phyloP scores from a whole-genome alignment of 139 green algal species.

The Chlorella sp. region DNA sequence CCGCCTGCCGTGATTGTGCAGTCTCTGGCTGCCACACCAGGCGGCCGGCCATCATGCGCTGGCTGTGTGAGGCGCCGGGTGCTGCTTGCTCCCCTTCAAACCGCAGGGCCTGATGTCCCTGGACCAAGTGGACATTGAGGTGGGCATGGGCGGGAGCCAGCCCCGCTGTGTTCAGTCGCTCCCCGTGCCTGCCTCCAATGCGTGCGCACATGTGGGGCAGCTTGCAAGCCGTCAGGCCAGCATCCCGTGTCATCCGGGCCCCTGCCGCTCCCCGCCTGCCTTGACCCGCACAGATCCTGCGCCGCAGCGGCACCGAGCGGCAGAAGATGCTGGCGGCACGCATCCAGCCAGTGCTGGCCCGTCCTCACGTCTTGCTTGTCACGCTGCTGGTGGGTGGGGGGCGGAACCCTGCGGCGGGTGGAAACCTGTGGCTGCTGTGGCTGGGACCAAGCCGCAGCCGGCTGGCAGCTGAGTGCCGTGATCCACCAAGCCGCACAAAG shows the following conservation, averaged over 20 bases:
- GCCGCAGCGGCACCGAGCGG: constrained; percentile 41
- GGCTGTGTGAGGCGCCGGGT: too few species aligned
- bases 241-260: not conserved
- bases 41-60: too few species aligned
- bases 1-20: too few species aligned
- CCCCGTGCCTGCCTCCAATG: too few species aligned
- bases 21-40: too few species aligned
- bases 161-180: too few species aligned
- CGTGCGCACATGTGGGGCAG: not conserved
- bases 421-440: too few species aligned
- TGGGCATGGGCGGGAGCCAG: constrained; percentile 3
- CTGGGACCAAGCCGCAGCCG: too few species aligned
- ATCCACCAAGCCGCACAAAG: too few species aligned
- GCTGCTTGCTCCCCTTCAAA: too few species aligned
- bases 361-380: constrained; percentile 64
- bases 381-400: constrained; percentile 52
- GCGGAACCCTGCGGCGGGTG: too few species aligned
- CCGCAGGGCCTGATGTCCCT: constrained; percentile 70
- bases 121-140: constrained; percentile 69
- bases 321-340: constrained; percentile 49
- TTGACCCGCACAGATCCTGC: constrained; percentile 44
- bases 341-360: constrained; percentile 50
- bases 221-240: not conserved
- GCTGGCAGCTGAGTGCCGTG: too few species aligned
- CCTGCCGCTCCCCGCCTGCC: not conserved